Conservation (phyloP, 768 basidiomycete species). For the Leccinellum albellum region DNA sequence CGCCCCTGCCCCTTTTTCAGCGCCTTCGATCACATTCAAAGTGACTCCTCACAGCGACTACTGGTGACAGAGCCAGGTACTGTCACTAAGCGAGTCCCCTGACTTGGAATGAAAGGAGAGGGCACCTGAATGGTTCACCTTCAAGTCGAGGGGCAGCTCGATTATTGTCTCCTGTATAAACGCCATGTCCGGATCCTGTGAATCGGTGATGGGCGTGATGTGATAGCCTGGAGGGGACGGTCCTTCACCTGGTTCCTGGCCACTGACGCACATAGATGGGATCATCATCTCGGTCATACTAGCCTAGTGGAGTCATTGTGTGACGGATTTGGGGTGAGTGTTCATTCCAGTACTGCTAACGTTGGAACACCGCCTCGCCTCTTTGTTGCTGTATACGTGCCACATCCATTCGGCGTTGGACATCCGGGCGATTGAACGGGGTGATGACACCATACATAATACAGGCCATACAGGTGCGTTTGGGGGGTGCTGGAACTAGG, state of each 20-base stretch:
- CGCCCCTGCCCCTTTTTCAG: not conserved
- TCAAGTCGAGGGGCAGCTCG: not conserved
- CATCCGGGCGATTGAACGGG: not conserved
- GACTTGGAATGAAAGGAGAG: slow-evolving; percentile 4
- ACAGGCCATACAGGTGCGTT: slow-evolving; percentile 7
- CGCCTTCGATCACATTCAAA: not conserved
- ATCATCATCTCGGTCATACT: not conserved
- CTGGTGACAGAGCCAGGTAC: too few relatives aligned
- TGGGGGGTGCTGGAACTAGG: not conserved
- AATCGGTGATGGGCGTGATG: slow-evolving; percentile 6
- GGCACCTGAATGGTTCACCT: slow-evolving; percentile 1
- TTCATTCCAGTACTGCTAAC: not conserved
- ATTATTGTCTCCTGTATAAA: not conserved
- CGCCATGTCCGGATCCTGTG: slow-evolving; percentile 2
- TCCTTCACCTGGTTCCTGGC: slow-evolving; percentile 11
- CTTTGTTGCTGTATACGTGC: slow-evolving; percentile 3
- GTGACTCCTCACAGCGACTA: not conserved
- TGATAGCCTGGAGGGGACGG: not conserved
- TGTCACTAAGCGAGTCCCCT: too few relatives aligned
- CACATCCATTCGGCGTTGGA: not conserved
- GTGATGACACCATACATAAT: not conserved
- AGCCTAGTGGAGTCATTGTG: slow-evolving; percentile 7
- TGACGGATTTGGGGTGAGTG: slow-evolving; percentile 1
- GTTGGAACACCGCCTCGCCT: not conserved
- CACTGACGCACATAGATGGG: slow-evolving; percentile 16